Evolutionary conservation across 148 eudicot species (phyloP).

Genomic region (Persicaria maculosa): DNA sequence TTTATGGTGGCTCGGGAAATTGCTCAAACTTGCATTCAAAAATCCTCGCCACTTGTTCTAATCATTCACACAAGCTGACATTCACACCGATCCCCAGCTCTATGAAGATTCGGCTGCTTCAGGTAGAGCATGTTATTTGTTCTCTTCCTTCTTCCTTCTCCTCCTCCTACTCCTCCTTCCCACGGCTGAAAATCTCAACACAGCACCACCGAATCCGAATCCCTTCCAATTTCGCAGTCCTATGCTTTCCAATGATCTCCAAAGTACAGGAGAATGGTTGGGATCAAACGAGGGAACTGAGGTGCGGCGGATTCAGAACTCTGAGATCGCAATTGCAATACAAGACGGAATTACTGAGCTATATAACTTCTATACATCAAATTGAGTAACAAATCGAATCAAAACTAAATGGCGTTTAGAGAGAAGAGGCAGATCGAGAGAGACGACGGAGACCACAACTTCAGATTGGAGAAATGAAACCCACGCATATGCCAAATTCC

Average conservation of each 20-base stretch:
- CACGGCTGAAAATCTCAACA: slow-evolving; percentile 1
- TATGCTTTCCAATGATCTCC: slow-evolving; percentile 8
- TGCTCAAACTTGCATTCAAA: slow-evolving; percentile 50
- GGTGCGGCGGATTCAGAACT: background rate
- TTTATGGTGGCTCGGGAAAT: slow-evolving; percentile 49
- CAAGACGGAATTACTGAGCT: background rate
- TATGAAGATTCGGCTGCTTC: slow-evolving; percentile 37
- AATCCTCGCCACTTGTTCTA: slow-evolving; percentile 13
- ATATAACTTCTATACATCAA: background rate
- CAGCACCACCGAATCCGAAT: background rate
- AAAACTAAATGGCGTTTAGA: background rate
- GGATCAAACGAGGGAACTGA: background rate
- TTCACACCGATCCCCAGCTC: slow-evolving; percentile 21
- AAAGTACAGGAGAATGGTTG: background rate
- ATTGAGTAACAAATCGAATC: background rate
- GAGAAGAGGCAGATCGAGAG: slow-evolving; percentile 9
- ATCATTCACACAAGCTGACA: slow-evolving; percentile 15
- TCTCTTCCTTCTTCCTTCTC: background rate
- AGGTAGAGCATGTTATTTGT: slow-evolving; percentile 37
- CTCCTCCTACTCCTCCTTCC: background rate
- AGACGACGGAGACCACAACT: slow-evolving; percentile 14
- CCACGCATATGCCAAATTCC: slow-evolving; percentile 14
- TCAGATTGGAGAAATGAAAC: slow-evolving; percentile 6
- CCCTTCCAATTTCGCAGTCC: background rate
- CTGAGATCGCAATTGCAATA: background rate